These are phyloP conservation scores for Candida multigemmis DNA, from an alignment of 805 yeast genomes.

Conservation along the genomic window DNA sequence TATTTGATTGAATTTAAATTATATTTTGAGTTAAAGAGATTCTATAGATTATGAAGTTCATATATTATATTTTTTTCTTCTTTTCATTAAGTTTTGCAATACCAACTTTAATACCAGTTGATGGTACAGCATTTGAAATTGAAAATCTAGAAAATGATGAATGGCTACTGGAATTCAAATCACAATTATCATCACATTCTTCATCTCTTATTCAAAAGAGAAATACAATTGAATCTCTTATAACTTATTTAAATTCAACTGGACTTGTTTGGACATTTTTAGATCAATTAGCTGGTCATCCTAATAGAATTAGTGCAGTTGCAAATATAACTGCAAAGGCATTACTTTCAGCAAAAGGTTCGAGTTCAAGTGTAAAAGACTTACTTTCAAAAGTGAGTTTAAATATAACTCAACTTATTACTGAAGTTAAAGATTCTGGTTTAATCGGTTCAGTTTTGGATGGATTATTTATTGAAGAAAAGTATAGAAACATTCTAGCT, in stretches of 20 bases:
- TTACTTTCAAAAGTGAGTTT: too few relatives aligned
- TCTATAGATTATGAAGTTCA: constrained; percentile 1
- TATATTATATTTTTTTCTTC: constrained; percentile 2
- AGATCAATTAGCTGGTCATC: constrained; percentile 24
- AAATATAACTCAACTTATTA: constrained; percentile 14
- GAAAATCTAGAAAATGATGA: constrained; percentile 2
- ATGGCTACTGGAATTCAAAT: background rate
- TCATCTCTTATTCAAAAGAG: constrained; percentile 9
- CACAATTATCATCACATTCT: background rate
- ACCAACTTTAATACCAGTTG: constrained; percentile 13
- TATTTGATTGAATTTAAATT: too few relatives aligned
- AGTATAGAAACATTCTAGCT: constrained; percentile 21
- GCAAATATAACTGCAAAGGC: constrained; percentile 24
- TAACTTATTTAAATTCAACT: constrained; percentile 18
- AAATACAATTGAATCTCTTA: constrained; percentile 12
- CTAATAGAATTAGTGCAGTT: constrained; percentile 14
- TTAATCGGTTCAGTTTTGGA: constrained; percentile 22
- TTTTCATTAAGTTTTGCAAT: constrained; percentile 8
- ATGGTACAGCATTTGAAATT: constrained; percentile 9
- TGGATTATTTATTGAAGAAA: constrained; percentile 26
- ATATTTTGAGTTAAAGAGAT: too few relatives aligned
- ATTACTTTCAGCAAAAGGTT: constrained; percentile 8
- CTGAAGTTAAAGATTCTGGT: constrained; percentile 22
- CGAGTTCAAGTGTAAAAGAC: too few relatives aligned
- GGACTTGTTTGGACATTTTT: constrained; percentile 25